Evolutionary conservation across 345 rosid species (phyloP), one percentile per base, ranked within the genome.

Genomic region (Triadica sebifera): DNA sequence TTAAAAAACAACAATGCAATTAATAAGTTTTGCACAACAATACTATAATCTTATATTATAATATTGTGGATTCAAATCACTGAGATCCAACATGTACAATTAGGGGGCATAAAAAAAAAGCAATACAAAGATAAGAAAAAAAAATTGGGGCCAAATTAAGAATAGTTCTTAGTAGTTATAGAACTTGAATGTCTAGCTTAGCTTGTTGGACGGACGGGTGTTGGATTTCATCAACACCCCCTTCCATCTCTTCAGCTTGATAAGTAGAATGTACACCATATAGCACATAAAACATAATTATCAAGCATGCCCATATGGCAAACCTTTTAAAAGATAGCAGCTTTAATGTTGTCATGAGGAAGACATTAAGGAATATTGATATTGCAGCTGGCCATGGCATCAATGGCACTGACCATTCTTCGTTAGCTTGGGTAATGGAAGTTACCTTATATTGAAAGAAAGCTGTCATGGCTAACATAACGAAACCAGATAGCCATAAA

Each of bases 301-400:
- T 87, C 69, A 90, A 70, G 20, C 89, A 81, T 38, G 96, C 77
- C 97, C 98, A 92, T 41, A 94, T 67, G 2, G 79, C 93, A 78
- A 94, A 91, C 73, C 97, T 83, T 72, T 82, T 84, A 80, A 83
- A 90, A 12, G 97, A 80, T 2, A 85, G 58, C 75, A 59, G 41
- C 83, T 88, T 91, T 22, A 94, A 75, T 5, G 92, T 89, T 39
- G 90, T 84, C 87, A 86, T 84, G 15, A 94, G 93, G 77, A 94
- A 89, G 20, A 90, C 84, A 70, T 88, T 94, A 9, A 94, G 89
- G 84, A 89, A 89, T 73, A 89, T 86, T 0, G 97, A 92, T 2
- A 84, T 62, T 2, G 89, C 93, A 0, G 97, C 93, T 4, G 94
- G 96, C 97, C 97, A 94, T 12, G 98, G 98, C 98, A 94, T 94